Conservation (phyloP, 306 rosid genomes). For the Arachis hypogaea region DNA sequence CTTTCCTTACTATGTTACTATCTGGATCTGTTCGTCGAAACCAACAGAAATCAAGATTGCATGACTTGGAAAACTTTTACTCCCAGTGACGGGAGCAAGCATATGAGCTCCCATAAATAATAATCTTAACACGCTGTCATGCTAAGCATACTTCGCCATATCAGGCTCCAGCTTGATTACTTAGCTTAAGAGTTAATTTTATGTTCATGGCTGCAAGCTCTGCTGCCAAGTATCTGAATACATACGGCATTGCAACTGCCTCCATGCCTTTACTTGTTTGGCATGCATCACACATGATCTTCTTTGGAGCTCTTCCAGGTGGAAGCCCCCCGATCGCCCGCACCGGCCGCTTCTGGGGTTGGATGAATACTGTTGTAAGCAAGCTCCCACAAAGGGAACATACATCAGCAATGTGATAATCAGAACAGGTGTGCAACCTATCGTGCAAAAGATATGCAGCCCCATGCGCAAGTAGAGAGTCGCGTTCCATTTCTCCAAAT, state of each 20-base stretch:
- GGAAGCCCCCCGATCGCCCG: constrained; percentile 70
- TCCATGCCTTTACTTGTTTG: constrained; percentile 87
- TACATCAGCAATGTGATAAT: constrained; percentile 88
- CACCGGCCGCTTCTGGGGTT: constrained; percentile 53
- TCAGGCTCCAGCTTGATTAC: constrained; percentile 46
- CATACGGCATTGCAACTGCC: constrained; percentile 92
- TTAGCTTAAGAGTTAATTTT: constrained; percentile 74
- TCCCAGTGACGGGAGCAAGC: constrained; percentile 13
- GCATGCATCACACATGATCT: constrained; percentile 74
- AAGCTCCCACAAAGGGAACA: constrained; percentile 87
- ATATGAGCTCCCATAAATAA: constrained; percentile 29
- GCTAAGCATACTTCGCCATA: neutral
- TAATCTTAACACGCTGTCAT: constrained; percentile 10
- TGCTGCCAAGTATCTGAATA: constrained; percentile 86
- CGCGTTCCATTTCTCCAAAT: constrained; percentile 98
- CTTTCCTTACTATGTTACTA: neutral
- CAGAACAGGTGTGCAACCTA: constrained; percentile 91
- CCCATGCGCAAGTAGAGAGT: constrained; percentile 96
- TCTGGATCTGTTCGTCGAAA: neutral
- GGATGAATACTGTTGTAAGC: constrained; percentile 63
- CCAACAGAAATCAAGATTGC: neutral
- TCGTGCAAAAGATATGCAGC: constrained; percentile 92
- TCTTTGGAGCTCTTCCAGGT: constrained; percentile 58
- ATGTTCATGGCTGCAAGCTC: constrained; percentile 98
- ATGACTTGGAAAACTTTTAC: constrained; percentile 28